Evolutionary conservation across 2,329 filamentous ascomycete species (phyloP), one percentile per base, ranked within the genome.

Genomic region (Fusarium oligoseptatum): DNA sequence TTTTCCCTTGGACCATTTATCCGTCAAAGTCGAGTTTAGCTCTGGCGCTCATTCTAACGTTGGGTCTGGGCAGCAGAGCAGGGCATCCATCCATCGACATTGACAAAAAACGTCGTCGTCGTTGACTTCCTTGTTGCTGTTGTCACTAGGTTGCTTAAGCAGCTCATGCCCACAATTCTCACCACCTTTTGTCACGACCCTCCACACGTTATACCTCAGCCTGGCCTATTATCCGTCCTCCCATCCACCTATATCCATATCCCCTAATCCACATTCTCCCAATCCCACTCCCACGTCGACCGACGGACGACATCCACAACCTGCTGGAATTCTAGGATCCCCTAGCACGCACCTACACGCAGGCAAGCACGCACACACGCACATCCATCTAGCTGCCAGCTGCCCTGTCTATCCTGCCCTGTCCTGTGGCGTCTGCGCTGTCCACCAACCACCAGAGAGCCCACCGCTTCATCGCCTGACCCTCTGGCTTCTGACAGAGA

Each of bases 391-490:
- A 64, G 48, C 14, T 48, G 37, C 41, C 41, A 45, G 32, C 11
- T 20, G 66, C 36, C 45, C 60, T 48, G 41, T 36, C 14, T 63
- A 41, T 56, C 63, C 70, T 74, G 67, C 60, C 66, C 71, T 56
- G 45, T 52, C 62, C 52, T 74, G 67, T 70, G 60, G 71, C 71
- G 50, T 65, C 50, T 60, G 39, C 58, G 70, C 65, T 67, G 58
- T 68, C 71, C 69, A 66, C 70, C 73, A 60, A 70, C 66, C 66
- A 67, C 56, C 60, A 69, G 48, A 73, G 60, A 76, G 60, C 71
- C 75, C 71, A 74, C 70, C 67, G 66, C 66, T 63, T 73, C 66
- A 74, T 78, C 76, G 76, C 72, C 76, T 77, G 76, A 78, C 76
- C 70, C 63, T 55, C 32, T 55, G 24, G 34, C 32, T 62, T 68